Base-by-base conservation (phyloP, 1,284 basidiomycete genomes). In the Ceratobasidium sp. region DNA sequence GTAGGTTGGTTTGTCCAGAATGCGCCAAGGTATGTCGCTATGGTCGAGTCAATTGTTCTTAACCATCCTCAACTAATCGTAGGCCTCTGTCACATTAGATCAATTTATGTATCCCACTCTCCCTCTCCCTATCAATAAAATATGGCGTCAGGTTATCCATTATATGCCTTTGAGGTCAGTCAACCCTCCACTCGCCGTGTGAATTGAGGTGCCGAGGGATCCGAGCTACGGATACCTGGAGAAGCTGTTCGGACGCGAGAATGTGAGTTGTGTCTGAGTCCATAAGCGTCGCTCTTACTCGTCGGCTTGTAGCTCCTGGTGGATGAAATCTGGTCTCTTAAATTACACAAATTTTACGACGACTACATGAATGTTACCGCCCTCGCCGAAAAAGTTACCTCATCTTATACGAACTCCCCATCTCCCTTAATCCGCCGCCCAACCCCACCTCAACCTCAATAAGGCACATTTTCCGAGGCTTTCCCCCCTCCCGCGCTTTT, bases 81-180 rank as follows among this genome's bases (percentile, higher is more conserved):
- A 81, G 96, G 93, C 98, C 79, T 99, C 97, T 0, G 98, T 99
- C 85, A 99, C 97, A 0, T 97, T 99, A 82, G 97, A 99, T 84
- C 97, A 97, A 15, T 98, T 97, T 89, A 99, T 99, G 97, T 99
- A 99, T 85, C 91, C 33, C 81, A 99, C 98, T 1, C 88, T 99
- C 28, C 97, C 97, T 1, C 87, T 99, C 23, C 98, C 98, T 0
- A 89, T 98, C 77, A 91, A 94, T 80, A 96, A 95, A 86, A 96
- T 94, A 83, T 96, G 95, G 91, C 88, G 86, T 46, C 92, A 96
- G 81, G 86, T 85, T 9, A 86, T 97, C 42, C 90, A 87, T 80
- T 97, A 94, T 83, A 87, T 98, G 50, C 96, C 97, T 6, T 92
- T 91, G 87, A 94, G 96, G 82, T 73, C 87, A 6, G 84, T 85